Evolutionary conservation across 768 basidiomycete species (phyloP).

Genomic region (Russula foetens): DNA sequence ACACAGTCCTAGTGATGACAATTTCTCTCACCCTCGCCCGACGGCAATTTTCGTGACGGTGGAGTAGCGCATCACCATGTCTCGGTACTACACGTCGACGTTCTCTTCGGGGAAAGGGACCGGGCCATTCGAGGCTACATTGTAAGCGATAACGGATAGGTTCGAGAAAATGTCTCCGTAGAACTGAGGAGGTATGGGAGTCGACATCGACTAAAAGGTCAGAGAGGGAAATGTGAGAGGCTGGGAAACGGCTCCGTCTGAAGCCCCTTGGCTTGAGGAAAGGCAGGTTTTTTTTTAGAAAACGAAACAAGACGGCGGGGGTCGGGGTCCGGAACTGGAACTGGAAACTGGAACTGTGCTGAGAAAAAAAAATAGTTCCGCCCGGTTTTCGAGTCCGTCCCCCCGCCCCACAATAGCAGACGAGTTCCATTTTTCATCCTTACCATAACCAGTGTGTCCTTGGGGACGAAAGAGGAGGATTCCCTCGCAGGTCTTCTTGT

Average conservation of each 20-base stretch:
- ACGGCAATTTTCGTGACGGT: not conserved
- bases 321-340: slow-evolving; percentile 6
- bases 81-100: not conserved
- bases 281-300: not conserved
- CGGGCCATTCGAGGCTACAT: not conserved
- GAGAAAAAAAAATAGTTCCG: not conserved
- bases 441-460: not conserved
- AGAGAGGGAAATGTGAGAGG: not conserved
- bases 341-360: too few relatives aligned
- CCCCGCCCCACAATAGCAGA: not conserved
- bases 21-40: too few relatives aligned
- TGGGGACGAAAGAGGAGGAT: too few relatives aligned
- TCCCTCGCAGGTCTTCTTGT: too few relatives aligned
- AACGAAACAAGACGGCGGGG: not conserved
- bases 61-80: too few relatives aligned
- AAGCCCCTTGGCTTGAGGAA: not conserved
- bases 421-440: not conserved
- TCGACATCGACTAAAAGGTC: not conserved
- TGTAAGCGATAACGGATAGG: too few relatives aligned
- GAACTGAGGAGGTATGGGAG: too few relatives aligned
- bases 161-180: not conserved
- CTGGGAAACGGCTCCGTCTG: too few relatives aligned
- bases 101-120: not conserved
- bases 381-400: too few relatives aligned
- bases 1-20: too few relatives aligned